Percentiles rank a stretch among this genome's conserved stretches.
These are phyloP conservation scores for Ophiosphaerella narmari DNA, from an alignment of 2,329 filamentous ascomycete species.

Conservation along the genomic window DNA sequence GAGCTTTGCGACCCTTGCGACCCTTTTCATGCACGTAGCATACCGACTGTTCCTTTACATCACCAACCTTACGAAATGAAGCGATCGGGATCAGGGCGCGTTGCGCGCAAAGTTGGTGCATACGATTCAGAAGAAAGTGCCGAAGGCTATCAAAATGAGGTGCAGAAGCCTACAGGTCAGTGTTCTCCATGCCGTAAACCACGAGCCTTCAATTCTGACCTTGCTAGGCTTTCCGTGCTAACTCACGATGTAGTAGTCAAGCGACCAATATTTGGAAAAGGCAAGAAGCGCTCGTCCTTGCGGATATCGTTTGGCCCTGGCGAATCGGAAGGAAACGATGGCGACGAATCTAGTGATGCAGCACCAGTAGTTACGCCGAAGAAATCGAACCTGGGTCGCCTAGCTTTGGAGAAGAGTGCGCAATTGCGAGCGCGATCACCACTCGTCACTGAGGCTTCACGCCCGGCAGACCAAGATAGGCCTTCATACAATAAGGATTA, in stretches of 20 bases:
- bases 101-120: conserved; percentile 76
- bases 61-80: conserved; percentile 52
- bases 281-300: conserved; percentile 73
- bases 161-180: conserved; percentile 49
- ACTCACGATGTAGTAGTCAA: conserved; percentile 56
- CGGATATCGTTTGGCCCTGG: conserved; percentile 77
- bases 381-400: conserved; percentile 64
- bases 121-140: conserved; percentile 51
- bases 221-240: conserved; percentile 49
- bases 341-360: conserved; percentile 53
- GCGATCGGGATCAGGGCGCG: conserved; percentile 62
- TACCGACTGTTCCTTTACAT: background rate
- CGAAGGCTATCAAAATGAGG: conserved; percentile 36
- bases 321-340: conserved; percentile 57
- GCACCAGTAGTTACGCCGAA: conserved; percentile 64
- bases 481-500: conserved; percentile 87
- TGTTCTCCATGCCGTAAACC: conserved; percentile 23
- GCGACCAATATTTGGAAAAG: conserved; percentile 56
- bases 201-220: conserved; percentile 33
- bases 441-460: conserved; percentile 57
- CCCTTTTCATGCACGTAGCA: background rate
- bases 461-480: conserved; percentile 63
- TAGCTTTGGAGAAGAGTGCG: conserved; percentile 70
- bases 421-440: conserved; percentile 60
- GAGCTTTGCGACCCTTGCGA: conserved; percentile 1